Conservation (phyloP, 257 asterid species). For the Marsdenia floribunda region DNA sequence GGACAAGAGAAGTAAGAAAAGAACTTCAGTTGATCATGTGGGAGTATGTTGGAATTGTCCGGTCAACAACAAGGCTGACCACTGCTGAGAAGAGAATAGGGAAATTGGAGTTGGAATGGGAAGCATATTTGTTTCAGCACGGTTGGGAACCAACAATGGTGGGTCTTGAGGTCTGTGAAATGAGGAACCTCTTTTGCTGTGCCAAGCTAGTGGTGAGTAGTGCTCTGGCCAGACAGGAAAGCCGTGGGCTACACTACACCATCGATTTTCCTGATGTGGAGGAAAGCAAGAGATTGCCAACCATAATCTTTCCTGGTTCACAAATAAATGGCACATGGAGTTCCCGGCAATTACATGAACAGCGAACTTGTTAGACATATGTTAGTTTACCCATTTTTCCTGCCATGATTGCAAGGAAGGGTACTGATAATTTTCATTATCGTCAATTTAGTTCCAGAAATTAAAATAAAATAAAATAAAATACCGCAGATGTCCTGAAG, state of each 20-base stretch:
- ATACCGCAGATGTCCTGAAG: neutral
- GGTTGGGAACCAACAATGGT: slow-evolving; percentile 98
- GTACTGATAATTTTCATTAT: no score
- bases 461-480: neutral
- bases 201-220: slow-evolving; percentile 88
- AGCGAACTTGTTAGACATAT: slow-evolving; percentile 31
- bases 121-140: slow-evolving; percentile 63
- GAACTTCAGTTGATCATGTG: slow-evolving; percentile 78
- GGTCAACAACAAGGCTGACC: slow-evolving; percentile 71
- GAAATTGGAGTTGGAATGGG: slow-evolving; percentile 89
- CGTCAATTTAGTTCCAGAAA: neutral
- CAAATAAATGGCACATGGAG: slow-evolving; percentile 69
- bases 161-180: slow-evolving; percentile 83
- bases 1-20: slow-evolving; percentile 68
- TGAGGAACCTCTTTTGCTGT: slow-evolving; percentile 91
- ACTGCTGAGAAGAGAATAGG: slow-evolving; percentile 72
- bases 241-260: slow-evolving; percentile 91
- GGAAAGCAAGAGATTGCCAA: slow-evolving; percentile 90
- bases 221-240: slow-evolving; percentile 85
- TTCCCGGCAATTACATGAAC: slow-evolving; percentile 69
- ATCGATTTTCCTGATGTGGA: slow-evolving; percentile 65
- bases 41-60: slow-evolving; percentile 82
- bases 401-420: slow-evolving; percentile 15
- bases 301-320: slow-evolving; percentile 69
- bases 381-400: slow-evolving; percentile 20